phyloP scores from a whole-genome alignment of 106 monocot species.

The Apostasia shenzhenica region DNA sequence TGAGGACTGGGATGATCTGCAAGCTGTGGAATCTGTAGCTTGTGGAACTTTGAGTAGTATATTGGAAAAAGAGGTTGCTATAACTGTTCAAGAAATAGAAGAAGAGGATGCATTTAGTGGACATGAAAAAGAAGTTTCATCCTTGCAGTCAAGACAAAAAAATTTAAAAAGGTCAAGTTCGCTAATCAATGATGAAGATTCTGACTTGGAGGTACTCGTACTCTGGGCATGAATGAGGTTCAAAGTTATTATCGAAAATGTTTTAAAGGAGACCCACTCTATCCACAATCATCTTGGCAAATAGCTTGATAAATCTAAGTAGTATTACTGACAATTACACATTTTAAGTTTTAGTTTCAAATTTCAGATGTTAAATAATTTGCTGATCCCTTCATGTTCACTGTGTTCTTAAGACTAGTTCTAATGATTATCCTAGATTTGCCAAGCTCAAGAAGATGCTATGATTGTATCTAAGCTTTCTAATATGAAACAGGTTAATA shows the following conservation, averaged over 20 bases:
- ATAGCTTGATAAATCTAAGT: no score
- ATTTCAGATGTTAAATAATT: no score
- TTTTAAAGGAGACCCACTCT: background rate
- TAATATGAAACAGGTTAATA: no score
- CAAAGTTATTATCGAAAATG: background rate
- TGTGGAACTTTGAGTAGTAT: constrained; percentile 43
- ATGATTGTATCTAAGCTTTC: no score
- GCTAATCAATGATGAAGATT: constrained; percentile 24
- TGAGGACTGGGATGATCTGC: constrained; percentile 93
- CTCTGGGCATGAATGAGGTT: constrained; percentile 8
- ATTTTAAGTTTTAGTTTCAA: no score
- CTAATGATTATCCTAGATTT: no score
- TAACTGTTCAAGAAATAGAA: constrained; percentile 12
- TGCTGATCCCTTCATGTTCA: no score
- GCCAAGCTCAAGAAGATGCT: no score
- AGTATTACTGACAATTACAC: no score
- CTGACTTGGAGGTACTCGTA: constrained; percentile 47
- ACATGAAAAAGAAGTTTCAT: constrained; percentile 6
- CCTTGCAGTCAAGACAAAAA: background rate
- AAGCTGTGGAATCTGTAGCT: constrained; percentile 70
- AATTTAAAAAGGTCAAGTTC: constrained; percentile 7
- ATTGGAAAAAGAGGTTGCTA: constrained; percentile 18
- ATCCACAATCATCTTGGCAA: no score
- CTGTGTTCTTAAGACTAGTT: no score
- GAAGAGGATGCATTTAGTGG: background rate